Evolutionary conservation across 75 land plant species (phyloP), one percentile per base, ranked within the genome.

Genomic region (Ceratopteris richardii): DNA sequence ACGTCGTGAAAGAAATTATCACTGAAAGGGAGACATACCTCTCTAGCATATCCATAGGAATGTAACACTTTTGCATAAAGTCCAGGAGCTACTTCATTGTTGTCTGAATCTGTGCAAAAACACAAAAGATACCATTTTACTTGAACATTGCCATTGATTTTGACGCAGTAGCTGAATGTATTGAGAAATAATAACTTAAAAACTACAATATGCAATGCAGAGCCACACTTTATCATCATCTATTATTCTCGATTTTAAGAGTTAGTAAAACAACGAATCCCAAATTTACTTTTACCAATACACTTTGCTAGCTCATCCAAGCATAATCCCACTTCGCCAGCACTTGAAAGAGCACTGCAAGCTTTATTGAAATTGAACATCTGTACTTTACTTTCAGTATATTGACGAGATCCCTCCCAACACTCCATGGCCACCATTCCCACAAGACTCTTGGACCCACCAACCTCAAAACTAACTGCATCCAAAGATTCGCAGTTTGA

Each of bases 311-410:
- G 9, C 9, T 86, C 77, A 54, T 73, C 64, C 57, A 95, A 58
- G 65, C 75, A 63, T 62, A 95, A 58, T 39, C 99, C 99, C 61
- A 90, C 86, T 31, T 82, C 82, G 42, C 96, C 99, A 65, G 82
- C 84, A 62, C 73, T 67, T 56, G 72, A 61, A 69, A 90, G 74
- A 31, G 74, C 82, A 46, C 58, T 22, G 44, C 51, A 59, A 44
- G 71, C 74, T 66, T 60, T 57, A 53, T 57, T 65, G 7, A 33
- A 51, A 88, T 70, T 47, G 65, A 31, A 14, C 21, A 5, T 17
- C 1, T 5, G 48, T 5, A 2, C n/a, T 7, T 2, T 5, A 54
- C 4, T 46, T 14, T 46, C 9, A 33, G 9, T 9, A 33, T 33
- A 33, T n/a, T n/a, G n/a, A n/a, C n/a, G n/a, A n/a, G n/a, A n/a